Base-by-base conservation (phyloP, 257 asterid species). In the Lithospermum erythrorhizon region DNA sequence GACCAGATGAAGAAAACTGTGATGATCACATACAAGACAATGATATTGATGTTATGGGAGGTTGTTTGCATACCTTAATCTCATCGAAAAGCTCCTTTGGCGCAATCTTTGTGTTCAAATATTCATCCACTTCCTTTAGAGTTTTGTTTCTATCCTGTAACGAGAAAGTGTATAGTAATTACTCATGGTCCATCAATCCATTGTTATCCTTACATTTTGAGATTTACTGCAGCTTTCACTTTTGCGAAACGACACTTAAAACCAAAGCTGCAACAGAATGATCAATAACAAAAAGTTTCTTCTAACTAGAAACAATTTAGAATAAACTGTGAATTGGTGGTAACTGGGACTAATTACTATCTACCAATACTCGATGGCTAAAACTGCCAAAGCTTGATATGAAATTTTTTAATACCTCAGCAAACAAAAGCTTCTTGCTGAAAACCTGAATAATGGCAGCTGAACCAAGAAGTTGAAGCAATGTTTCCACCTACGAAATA, bases 121-220 rank as follows among this genome's bases (percentile, higher is more conserved):
- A 68, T 72, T 84, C 96, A 27, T 83, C 94, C 21, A 93, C 66
- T 78, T 86, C 78, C 67, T 74, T 70, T 57, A 93, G 59, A 62
- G 97, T 89, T 83, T 75, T 79, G 75, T 93, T 83, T 71, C 99
- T 80, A 66, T 89, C 96, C 99, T 93, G 97, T 49, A 52, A 66
- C 65, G 57, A 61, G 41, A 66, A 74, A 53, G 29, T n/a, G 53
- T 53, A n/a, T n/a, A n/a, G 64, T 65, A 69, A 51, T 20, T 56
- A 18, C 24, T 30, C 19, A 55, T 45, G 49, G 32, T 37, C 25
- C 37, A 29, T 15, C 13, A 21, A 23, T 27, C 53, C 63, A n/a
- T 23, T 57, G 17, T 27, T 27, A 10, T 35, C 23, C 16, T 9
- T 4, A 41, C 13, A 14, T 13, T 3, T 11, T 41, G 5, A 41